Base-by-base conservation (phyloP, 2,329 filamentous ascomycete species). In the Capronia coronata region DNA sequence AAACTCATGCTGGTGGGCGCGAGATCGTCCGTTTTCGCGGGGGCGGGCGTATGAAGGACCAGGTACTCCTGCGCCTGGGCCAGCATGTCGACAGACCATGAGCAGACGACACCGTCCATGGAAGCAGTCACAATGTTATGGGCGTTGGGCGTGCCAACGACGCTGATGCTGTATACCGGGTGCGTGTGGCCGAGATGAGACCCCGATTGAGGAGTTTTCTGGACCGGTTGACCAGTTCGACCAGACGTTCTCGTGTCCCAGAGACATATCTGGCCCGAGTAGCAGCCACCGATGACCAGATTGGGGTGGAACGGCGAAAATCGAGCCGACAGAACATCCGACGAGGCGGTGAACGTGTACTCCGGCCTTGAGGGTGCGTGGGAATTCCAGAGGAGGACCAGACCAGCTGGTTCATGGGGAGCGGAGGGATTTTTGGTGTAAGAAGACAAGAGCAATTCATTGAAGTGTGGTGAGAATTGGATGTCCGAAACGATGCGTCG, bases 281-380 rank as follows among this genome's bases (percentile, higher is more conserved):
- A 98, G 29, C 91, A 90, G 42, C 94, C 94, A 54, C 93, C 93
- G 54, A 98, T 82, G 62, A 98, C 94, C 46, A 98, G 77, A 60
- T 95, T 96, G 3, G 91, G 91, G 66, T 98, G 93, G 65, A 96
- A 96, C 0, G 93, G 93, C n/a, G 93, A 97, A 70, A 98, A 98
- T 59, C 93, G 94, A 57, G 93, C 93, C 0, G 90, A 87, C 11
- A 98, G 77, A 46, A 98, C 88, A 68, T 98, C 93, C 38, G 90
- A 96, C 54, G 94, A 91, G 8, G 91, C 90, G 62, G 95, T 90
- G 67, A 98, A 96, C 50, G 94, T 84, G 68, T 95, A 97, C 74
- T 98, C 93, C 1, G 93, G 89, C 23, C 93, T 82, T 60, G 93
- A 87, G 61, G 94, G 90, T 66, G 97, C 83, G 67, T 97, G 90